phyloP scores from a whole-genome alignment of 176 grass and related monocot genomes.

The Rhipidocladum racemiflorum region DNA sequence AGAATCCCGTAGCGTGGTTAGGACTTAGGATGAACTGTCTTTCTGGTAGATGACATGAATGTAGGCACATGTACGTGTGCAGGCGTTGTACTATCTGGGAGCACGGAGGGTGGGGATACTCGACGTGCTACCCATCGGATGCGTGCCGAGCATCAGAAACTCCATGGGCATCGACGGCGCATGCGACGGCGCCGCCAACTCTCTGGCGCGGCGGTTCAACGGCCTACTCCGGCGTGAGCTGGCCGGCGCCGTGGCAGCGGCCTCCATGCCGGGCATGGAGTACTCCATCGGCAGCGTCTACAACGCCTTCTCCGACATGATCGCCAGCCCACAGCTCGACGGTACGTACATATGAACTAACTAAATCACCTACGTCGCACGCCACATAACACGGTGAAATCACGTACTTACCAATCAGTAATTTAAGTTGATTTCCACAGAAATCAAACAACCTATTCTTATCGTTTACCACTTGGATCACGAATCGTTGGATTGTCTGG shows the following conservation, averaged over 20 bases:
- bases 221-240: constrained; percentile 13
- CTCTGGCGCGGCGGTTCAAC: constrained; percentile 25
- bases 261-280: not conserved
- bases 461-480: no score
- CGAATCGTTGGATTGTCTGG: not conserved
- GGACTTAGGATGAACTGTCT: no score
- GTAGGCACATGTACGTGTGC: not conserved
- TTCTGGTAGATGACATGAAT: no score
- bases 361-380: no score
- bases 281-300: constrained; percentile 39
- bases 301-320: constrained; percentile 27
- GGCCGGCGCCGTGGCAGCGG: not conserved
- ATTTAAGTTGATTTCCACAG: no score
- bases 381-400: no score
- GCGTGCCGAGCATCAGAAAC: constrained; percentile 14
- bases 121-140: constrained; percentile 15
- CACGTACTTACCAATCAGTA: no score
- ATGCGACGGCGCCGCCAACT: not conserved
- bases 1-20: no score
- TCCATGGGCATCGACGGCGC: not conserved
- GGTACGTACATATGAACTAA: no score
- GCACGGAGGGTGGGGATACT: constrained; percentile 25
- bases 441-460: no score
- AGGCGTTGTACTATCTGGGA: constrained; percentile 22
- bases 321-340: not conserved